These are phyloP conservation scores for Ophiostoma australiae DNA, from an alignment of 2,329 filamentous ascomycete species.

Conservation along the genomic window DNA sequence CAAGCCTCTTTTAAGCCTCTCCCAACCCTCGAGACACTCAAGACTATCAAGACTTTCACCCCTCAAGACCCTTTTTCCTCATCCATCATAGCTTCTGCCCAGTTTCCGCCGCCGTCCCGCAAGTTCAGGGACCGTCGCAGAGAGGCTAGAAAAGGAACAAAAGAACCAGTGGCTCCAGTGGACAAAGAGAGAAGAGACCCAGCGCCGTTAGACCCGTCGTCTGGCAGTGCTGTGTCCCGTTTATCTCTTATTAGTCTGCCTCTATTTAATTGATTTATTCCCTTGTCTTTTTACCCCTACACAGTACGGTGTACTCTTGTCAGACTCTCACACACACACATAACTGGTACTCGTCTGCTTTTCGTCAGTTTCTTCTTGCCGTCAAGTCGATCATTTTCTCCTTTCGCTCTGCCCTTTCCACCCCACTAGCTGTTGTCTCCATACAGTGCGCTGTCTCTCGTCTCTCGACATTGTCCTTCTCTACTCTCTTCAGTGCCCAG, in stretches of 20 bases:
- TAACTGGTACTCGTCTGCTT: neutral
- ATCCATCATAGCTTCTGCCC: conserved; percentile 12
- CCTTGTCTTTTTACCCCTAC: neutral
- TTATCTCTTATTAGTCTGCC: neutral
- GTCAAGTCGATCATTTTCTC: neutral
- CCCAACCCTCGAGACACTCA: neutral
- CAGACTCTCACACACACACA: too few species aligned
- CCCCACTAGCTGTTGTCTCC: neutral
- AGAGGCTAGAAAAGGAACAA: neutral
- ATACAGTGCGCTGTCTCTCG: conserved; percentile 1
- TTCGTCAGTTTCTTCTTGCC: neutral
- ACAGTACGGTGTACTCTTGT: neutral
- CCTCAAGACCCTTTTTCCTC: neutral
- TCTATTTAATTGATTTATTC: neutral
- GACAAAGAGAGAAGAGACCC: neutral
- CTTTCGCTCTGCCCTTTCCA: conserved; percentile 2
- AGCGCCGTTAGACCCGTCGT: neutral
- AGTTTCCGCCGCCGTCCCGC: conserved; percentile 14
- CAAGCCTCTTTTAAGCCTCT: neutral
- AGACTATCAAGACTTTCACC: neutral
- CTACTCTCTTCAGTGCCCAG: neutral
- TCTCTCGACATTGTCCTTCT: neutral
- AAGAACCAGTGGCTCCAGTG: neutral
- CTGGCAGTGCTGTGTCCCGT: neutral
- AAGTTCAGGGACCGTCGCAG: conserved; percentile 5